These are phyloP conservation scores for Aspergillus arachidicola DNA, from an alignment of 2,329 filamentous ascomycete species.

Conservation along the genomic window DNA sequence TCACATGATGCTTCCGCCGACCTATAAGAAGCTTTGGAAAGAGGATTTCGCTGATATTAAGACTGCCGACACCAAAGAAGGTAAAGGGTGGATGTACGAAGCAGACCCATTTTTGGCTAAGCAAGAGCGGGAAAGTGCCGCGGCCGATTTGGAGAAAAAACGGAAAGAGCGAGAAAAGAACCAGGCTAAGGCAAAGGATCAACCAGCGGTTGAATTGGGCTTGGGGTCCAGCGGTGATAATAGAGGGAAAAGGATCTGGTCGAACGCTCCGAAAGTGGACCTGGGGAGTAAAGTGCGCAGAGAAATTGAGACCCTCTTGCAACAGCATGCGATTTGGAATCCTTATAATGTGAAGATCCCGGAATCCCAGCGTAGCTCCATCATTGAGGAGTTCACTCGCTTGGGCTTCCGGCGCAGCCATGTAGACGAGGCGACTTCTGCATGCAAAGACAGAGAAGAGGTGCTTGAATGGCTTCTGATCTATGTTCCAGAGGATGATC, in stretches of 20 bases:
- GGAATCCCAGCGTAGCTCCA: constrained; percentile 55
- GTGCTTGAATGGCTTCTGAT: constrained; percentile 94
- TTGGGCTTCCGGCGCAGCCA: constrained; percentile 89
- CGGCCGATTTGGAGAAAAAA: constrained; percentile 76
- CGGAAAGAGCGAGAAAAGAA: constrained; percentile 67
- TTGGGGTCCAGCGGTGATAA: constrained; percentile 38
- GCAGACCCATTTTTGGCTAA: constrained; percentile 87
- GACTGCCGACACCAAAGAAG: constrained; percentile 75
- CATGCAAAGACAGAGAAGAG: constrained; percentile 91
- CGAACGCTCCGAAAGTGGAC: constrained; percentile 83
- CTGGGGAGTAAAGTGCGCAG: constrained; percentile 81
- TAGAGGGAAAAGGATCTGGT: constrained; percentile 72
- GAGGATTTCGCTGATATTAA: constrained; percentile 82
- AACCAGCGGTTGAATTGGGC: constrained; percentile 62
- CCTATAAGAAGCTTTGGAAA: constrained; percentile 89
- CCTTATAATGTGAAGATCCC: constrained; percentile 71
- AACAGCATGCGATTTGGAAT: constrained; percentile 84
- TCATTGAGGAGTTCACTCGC: constrained; percentile 73
- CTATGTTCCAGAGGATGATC: constrained; percentile 93
- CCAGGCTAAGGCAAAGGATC: constrained; percentile 66
- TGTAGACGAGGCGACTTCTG: constrained; percentile 79
- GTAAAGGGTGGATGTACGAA: constrained; percentile 85
- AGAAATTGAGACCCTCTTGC: constrained; percentile 77
- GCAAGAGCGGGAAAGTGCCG: constrained; percentile 77
- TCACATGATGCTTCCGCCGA: constrained; percentile 89